A percentile compares a stretch with the other conserved stretches of the same genome.
Evolutionary conservation across 495 filamentous ascomycete species (phyloP).

Genomic region (Cryomyces antarcticus): DNA sequence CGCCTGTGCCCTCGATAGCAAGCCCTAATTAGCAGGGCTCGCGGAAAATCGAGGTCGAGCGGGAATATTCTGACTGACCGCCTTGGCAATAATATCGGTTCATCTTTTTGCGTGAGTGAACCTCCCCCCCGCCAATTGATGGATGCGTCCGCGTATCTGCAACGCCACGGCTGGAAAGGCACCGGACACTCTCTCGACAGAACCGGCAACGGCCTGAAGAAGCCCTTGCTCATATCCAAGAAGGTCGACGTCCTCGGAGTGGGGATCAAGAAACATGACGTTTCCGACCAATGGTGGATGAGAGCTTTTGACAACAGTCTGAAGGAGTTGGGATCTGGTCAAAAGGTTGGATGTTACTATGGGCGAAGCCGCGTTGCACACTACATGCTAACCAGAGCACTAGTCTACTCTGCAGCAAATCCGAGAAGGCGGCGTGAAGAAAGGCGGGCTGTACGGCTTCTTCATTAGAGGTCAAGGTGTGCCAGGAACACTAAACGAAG

Average conservation of each 20-base stretch:
- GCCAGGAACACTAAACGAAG: conserved; percentile 22
- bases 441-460: conserved; percentile 50
- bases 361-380: neutral
- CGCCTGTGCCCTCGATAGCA: too few species aligned
- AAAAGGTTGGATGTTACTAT: conserved; percentile 6
- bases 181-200: conserved; percentile 20
- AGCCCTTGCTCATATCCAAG: conserved; percentile 18
- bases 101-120: neutral
- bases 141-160: conserved; percentile 18
- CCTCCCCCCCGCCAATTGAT: conserved; percentile 4
- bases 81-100: too few species aligned
- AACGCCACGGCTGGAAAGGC: conserved; percentile 20
- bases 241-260: conserved; percentile 20
- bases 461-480: conserved; percentile 62
- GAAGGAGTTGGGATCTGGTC: conserved; percentile 17
- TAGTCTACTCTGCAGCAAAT: conserved; percentile 13
- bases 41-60: too few species aligned
- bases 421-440: conserved; percentile 14
- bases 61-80: too few species aligned
- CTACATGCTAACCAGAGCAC: neutral
- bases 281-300: conserved; percentile 23
- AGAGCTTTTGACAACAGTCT: conserved; percentile 20
- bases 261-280: conserved; percentile 16
- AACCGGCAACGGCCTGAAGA: conserved; percentile 16
- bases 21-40: too few species aligned